phyloP scores from a whole-genome alignment of 352 stramenopile species.

The Pythium inflatum region DNA sequence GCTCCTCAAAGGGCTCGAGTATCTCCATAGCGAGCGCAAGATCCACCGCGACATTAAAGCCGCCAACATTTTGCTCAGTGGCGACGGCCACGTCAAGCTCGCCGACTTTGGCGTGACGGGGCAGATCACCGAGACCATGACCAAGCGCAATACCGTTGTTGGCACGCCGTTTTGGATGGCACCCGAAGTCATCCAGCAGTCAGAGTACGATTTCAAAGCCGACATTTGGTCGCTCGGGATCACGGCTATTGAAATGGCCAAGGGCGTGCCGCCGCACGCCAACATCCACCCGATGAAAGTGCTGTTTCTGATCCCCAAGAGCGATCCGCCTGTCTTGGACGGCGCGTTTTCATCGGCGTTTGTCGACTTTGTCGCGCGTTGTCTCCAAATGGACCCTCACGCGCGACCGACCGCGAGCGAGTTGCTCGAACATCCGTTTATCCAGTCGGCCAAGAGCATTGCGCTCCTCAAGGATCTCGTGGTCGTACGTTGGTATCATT shows the following conservation, averaged over 20 bases:
- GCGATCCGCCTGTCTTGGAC: slow-evolving; percentile 87
- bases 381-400: slow-evolving; percentile 87
- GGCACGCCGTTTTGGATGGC: slow-evolving; percentile 94
- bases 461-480: slow-evolving; percentile 76
- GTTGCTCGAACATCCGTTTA: slow-evolving; percentile 88
- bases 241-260: slow-evolving; percentile 90
- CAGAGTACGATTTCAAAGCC: slow-evolving; percentile 82
- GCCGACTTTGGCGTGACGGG: slow-evolving; percentile 92
- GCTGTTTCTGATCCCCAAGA: slow-evolving; percentile 98
- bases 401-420: slow-evolving; percentile 83
- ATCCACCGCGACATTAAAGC: slow-evolving; percentile 88
- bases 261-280: slow-evolving; percentile 89
- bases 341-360: slow-evolving; percentile 74
- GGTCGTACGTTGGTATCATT: slow-evolving; percentile 33
- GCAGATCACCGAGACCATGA: slow-evolving; percentile 89
- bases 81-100: slow-evolving; percentile 84
- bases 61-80: slow-evolving; percentile 80
- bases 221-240: slow-evolving; percentile 88
- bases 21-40: slow-evolving; percentile 84
- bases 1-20: slow-evolving; percentile 76
- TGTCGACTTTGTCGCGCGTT: slow-evolving; percentile 90
- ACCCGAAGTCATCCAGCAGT: slow-evolving; percentile 90
- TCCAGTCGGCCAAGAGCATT: slow-evolving; percentile 68
- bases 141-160: slow-evolving; percentile 90
- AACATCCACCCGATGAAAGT: slow-evolving; percentile 98